Evolutionary conservation across 2,329 filamentous ascomycete genomes (phyloP).

Genomic region (Endocalyx cinctus): DNA sequence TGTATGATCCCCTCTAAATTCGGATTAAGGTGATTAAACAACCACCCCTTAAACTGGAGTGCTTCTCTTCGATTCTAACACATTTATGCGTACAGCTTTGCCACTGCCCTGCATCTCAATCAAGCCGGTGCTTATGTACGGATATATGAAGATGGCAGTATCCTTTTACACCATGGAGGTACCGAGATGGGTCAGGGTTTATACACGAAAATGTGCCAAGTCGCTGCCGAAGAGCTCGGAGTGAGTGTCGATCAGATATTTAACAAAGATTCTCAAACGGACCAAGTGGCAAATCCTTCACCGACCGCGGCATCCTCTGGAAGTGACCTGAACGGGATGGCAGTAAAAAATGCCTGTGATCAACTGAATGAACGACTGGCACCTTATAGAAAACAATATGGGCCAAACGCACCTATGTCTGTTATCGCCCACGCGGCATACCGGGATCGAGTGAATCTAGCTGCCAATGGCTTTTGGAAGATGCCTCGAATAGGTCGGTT

Average conservation of each 20-base stretch:
- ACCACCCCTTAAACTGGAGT: no score
- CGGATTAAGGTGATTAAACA: slow-evolving; percentile 72
- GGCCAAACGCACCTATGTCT: slow-evolving; percentile 72
- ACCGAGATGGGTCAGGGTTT: slow-evolving; percentile 97
- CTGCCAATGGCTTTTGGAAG: slow-evolving; percentile 91
- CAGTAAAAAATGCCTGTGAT: slow-evolving; percentile 82
- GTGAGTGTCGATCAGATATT: slow-evolving; percentile 75
- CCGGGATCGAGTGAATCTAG: slow-evolving; percentile 89
- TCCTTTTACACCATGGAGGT: slow-evolving; percentile 87
- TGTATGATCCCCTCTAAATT: slow-evolving; percentile 92
- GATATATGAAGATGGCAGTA: slow-evolving; percentile 89
- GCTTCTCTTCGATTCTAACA: no score
- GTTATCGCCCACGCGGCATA: slow-evolving; percentile 85
- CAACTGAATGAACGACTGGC: slow-evolving; percentile 81
- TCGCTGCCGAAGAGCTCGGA: slow-evolving; percentile 79
- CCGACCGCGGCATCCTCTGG: slow-evolving; percentile 88
- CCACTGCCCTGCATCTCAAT: slow-evolving; percentile 85
- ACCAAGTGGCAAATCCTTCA: slow-evolving; percentile 89
- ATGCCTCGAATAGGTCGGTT: slow-evolving; percentile 88
- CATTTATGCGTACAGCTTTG: slow-evolving; percentile 52
- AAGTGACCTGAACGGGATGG: slow-evolving; percentile 90
- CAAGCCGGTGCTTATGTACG: slow-evolving; percentile 91
- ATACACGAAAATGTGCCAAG: slow-evolving; percentile 93
- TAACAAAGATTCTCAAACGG: slow-evolving; percentile 90
- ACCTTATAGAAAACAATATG: slow-evolving; percentile 78